Base-by-base conservation (phyloP, 2,329 filamentous ascomycete genomes). In the Pseudogymnoascus sp. region DNA sequence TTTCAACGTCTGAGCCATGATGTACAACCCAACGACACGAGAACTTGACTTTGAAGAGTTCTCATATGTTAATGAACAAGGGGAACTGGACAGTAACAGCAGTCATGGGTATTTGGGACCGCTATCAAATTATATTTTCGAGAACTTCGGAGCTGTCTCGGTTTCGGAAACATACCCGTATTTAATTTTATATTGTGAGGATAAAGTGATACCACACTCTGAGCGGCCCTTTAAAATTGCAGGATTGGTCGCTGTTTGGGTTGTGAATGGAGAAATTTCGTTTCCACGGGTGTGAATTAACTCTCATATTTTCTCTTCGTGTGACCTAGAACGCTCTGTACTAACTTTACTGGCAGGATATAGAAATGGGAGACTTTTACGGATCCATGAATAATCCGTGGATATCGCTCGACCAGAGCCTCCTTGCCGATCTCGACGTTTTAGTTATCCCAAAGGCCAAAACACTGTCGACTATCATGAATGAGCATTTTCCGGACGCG, bases 271-370 rank as follows among this genome's bases (percentile, higher is more conserved):
- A 11, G 18, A 44, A 23, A 12, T 14, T 21, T 14, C 12, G 18
- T 44, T 44, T 44, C 40, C 40, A 21, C 16, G 4, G 7, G 40
- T 69, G 74, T 21, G 3, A 42, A 42, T 21, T 42, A 6, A 18
- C 37, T 16, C 1, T 40, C n/a, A 40, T 16, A 42, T 12, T 21
- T 10, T 42, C 10, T 42, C 8, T 10, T 42, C 4, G 4, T 12
- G 10, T 42, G 16, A 21, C n/a, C 10, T 42, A 12, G 16, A 42
- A 42, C n/a, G 16, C 8, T 18, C 10, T 42, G 2, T 44, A 25
- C 42, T 47, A 47, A 47, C 3, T 23, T 25, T 25, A 2, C 11
- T 3, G 5, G 12, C 12, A 47, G 42, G 42, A 47, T 23, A 47
- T 47, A 25, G 11, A 14, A 23, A 47, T 47, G 12, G 42, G 42